Conservation (phyloP, 129 eudicot species). For the carrot (Daucus carota) region DH1_v3.0 NC_030381.2:54416001-54416500, state of each 20-base stretch:
- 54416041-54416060: background rate
- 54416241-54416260: background rate
- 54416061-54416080: background rate
- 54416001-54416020: too few species aligned
- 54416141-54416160: background rate
- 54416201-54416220: background rate
- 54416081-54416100: background rate
- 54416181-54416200: background rate
- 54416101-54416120: background rate
- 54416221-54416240: background rate
- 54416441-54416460: constrained; percentile 27
- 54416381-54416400: constrained; percentile 32
- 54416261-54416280: background rate
- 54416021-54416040: background rate
- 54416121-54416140: background rate
- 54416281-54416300: background rate
- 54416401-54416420: constrained; percentile 44
- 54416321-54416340: background rate
- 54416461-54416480: constrained; percentile 36
- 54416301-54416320: background rate
- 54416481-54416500: constrained; percentile 57
- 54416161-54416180: background rate
- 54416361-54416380: constrained; percentile 47
- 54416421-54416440: constrained; percentile 30
- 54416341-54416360: background rate